Conservation (phyloP, 768 basidiomycete genomes). For the Kwoniella dendrophila region DNA sequence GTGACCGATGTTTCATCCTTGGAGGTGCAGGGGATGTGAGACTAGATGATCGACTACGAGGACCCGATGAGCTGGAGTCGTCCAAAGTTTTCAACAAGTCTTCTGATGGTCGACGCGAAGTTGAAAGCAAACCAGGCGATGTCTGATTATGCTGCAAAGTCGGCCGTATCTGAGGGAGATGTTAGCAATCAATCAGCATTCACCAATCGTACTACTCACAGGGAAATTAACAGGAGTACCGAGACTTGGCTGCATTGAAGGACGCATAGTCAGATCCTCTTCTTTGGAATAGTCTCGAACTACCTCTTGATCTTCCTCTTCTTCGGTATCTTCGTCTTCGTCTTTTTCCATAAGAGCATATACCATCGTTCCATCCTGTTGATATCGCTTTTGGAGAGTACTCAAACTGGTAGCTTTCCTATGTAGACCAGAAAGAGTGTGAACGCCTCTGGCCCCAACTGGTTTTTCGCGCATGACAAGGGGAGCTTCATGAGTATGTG, state of each 20-base stretch:
- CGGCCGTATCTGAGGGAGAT: constrained; percentile 12
- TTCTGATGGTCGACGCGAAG: constrained; percentile 12
- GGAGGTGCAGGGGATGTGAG: constrained; percentile 49
- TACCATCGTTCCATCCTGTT: constrained; percentile 27
- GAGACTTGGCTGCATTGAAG: not conserved
- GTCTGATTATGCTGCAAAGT: constrained; percentile 27
- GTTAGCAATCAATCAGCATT: constrained; percentile 1
- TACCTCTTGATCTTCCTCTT: constrained; percentile 40
- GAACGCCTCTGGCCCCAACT: constrained; percentile 46
- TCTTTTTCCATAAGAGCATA: constrained; percentile 30
- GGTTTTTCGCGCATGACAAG: constrained; percentile 29
- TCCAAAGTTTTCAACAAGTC: constrained; percentile 4
- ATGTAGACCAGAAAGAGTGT: constrained; percentile 56
- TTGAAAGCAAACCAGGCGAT: constrained; percentile 15
- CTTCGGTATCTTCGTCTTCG: constrained; percentile 30
- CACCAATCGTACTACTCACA: constrained; percentile 8
- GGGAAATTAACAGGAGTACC: constrained; percentile 10
- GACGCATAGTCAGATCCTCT: constrained; percentile 66
- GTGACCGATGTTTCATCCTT: constrained; percentile 40
- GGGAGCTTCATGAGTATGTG: constrained; percentile 11
- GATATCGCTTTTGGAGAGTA: constrained; percentile 41
- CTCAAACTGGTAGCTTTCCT: constrained; percentile 55
- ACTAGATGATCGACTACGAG: constrained; percentile 40
- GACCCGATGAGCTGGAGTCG: not conserved
- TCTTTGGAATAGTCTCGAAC: constrained; percentile 58